Evolutionary conservation across 495 filamentous ascomycete genomes (phyloP).

Genomic region (Lasiosphaeria ovina): DNA sequence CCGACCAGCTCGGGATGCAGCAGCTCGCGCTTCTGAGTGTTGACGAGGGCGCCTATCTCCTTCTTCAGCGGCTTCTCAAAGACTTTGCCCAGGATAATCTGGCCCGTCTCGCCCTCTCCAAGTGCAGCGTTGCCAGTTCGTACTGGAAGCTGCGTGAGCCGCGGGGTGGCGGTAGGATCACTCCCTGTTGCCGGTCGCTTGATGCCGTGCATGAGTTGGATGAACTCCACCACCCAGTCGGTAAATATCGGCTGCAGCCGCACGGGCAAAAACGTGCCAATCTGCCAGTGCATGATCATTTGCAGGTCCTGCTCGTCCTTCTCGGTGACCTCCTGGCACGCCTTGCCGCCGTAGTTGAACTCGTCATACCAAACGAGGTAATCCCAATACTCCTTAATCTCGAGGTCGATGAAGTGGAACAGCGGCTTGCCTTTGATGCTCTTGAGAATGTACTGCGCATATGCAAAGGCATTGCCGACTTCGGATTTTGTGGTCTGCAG

Average conservation of each 20-base stretch:
- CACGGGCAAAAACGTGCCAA: constrained; percentile 79
- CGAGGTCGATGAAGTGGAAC: constrained; percentile 95
- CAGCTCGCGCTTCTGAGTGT: constrained; percentile 81
- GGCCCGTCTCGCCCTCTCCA: constrained; percentile 54
- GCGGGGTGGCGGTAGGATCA: constrained; percentile 57
- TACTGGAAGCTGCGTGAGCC: constrained; percentile 75
- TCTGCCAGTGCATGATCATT: constrained; percentile 97
- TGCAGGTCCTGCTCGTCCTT: constrained; percentile 80
- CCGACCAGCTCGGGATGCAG: constrained; percentile 81
- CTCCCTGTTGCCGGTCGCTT: constrained; percentile 61
- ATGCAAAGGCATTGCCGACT: constrained; percentile 95
- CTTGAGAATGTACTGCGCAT: constrained; percentile 95
- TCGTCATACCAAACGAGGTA: constrained; percentile 99
- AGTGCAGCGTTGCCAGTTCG: constrained; percentile 52
- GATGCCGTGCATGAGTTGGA: constrained; percentile 85
- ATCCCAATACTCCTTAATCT: constrained; percentile 99
- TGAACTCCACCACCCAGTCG: constrained; percentile 91
- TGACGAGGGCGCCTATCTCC: constrained; percentile 73
- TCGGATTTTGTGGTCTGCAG: constrained; percentile 96
- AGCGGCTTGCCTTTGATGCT: constrained; percentile 91
- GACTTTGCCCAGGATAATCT: constrained; percentile 64
- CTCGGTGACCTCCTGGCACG: constrained; percentile 78
- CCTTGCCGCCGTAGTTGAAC: constrained; percentile 97
- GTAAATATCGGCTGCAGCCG: constrained; percentile 83
- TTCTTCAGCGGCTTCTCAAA: constrained; percentile 91